A percentile compares a stretch with the other conserved stretches of the same genome.
Evolutionary conservation across 495 filamentous ascomycete species (phyloP).

Genomic region (Aspergillus mulundensis): DNA sequence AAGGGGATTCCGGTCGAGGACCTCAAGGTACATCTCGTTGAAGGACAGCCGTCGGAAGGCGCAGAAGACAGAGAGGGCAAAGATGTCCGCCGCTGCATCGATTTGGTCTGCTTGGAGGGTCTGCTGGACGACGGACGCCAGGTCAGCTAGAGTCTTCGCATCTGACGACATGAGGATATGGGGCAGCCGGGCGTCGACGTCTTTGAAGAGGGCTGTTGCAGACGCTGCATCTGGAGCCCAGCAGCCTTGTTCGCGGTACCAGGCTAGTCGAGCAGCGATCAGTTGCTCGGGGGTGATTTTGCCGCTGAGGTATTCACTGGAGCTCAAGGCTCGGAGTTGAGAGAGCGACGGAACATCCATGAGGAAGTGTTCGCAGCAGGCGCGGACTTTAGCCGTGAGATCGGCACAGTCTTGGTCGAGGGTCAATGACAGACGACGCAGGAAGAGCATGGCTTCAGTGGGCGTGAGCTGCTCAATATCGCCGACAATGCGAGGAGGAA

Average conservation of each 20-base stretch:
- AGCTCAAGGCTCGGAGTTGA: conserved; percentile 12
- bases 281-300: conserved; percentile 9
- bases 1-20: conserved; percentile 15
- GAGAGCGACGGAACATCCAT: conserved; percentile 11
- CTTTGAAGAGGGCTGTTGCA: conserved; percentile 5
- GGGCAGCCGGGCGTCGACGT: conserved; percentile 8
- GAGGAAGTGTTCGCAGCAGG: conserved; percentile 16
- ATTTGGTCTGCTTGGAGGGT: conserved; percentile 4
- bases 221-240: conserved; percentile 2
- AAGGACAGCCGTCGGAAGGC: conserved; percentile 12
- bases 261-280: conserved; percentile 12
- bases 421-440: conserved; percentile 17
- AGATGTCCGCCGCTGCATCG: conserved; percentile 9
- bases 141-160: conserved; percentile 6
- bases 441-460: conserved; percentile 33
- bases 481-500: conserved; percentile 30
- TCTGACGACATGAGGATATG: conserved; percentile 8
- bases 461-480: conserved; percentile 43
- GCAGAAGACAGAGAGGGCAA: conserved; percentile 15
- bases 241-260: conserved; percentile 12
- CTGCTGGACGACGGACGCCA: neutral
- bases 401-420: conserved; percentile 6
- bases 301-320: conserved; percentile 13
- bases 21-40: conserved; percentile 17
- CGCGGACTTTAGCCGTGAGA: conserved; percentile 9